These are phyloP conservation scores for Colletotrichum agaves DNA, from an alignment of 2,329 filamentous ascomycete genomes.

Conservation along the genomic window DNA sequence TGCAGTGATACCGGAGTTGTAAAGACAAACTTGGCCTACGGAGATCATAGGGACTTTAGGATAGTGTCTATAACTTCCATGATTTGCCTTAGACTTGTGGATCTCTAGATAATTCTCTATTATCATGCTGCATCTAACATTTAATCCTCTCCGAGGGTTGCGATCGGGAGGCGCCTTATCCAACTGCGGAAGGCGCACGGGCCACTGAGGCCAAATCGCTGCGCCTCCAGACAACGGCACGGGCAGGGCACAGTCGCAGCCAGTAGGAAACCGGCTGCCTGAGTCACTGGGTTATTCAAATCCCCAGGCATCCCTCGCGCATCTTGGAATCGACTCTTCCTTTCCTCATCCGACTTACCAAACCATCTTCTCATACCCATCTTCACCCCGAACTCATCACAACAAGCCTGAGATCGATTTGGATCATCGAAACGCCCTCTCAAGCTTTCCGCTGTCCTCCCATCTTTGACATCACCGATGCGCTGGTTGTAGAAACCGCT, in stretches of 20 bases:
- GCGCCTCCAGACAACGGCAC: conserved; percentile 25
- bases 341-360: conserved; percentile 28
- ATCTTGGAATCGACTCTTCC: conserved; percentile 3
- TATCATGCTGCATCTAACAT: neutral
- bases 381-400: neutral
- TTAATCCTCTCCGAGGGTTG: conserved; percentile 13
- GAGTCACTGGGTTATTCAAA: conserved; percentile 33
- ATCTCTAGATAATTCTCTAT: neutral
- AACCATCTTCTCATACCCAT: conserved; percentile 4
- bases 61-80: too few relatives aligned
- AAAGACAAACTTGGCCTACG: too few relatives aligned
- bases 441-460: neutral
- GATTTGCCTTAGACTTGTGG: neutral
- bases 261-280: conserved; percentile 15
- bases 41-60: fast-evolving
- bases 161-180: neutral
- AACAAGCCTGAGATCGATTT: neutral
- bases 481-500: conserved; percentile 28
- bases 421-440: conserved; percentile 1
- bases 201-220: conserved; percentile 38
- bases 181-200: conserved; percentile 12
- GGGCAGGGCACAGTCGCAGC: conserved; percentile 15
- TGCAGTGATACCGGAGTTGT: too few relatives aligned
- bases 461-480: neutral
- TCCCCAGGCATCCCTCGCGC: conserved; percentile 37